A percentile compares a stretch with the other conserved stretches of the same genome.
Conservation (phyloP, 805 yeast species). For the Yamadazyma tumulicola region DNA sequence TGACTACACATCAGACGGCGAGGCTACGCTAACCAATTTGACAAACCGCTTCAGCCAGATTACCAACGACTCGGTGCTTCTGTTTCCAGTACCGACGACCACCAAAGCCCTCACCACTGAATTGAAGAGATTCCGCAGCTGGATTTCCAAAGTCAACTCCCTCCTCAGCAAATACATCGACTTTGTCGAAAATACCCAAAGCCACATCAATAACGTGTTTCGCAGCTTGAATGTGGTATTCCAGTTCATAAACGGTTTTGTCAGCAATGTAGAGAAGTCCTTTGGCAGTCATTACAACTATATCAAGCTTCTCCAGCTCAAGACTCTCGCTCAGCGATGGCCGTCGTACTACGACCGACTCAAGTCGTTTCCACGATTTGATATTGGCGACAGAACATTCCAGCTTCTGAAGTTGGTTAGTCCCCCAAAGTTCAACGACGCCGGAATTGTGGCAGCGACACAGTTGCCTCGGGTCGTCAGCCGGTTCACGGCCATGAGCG, state of each 20-base stretch:
- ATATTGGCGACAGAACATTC: conserved; percentile 19
- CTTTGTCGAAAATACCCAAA: too few species aligned
- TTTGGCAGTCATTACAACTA: conserved; percentile 38
- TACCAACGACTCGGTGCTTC: too few species aligned
- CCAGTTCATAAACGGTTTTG: conserved; percentile 48
- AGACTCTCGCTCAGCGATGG: conserved; percentile 41
- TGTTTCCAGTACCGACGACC: neutral
- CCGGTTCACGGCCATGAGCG: conserved; percentile 29
- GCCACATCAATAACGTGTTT: conserved; percentile 40
- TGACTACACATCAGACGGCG: conserved; percentile 11
- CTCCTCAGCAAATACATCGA: conserved; percentile 20
- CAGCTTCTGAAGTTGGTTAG: conserved; percentile 32
- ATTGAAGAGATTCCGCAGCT: conserved; percentile 46
- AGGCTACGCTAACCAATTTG: conserved; percentile 9
- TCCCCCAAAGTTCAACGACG: conserved; percentile 20
- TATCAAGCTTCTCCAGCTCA: conserved; percentile 34
- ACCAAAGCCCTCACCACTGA: conserved; percentile 26
- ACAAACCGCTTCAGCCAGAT: conserved; percentile 9
- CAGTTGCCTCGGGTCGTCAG: conserved; percentile 28
- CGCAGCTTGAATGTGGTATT: conserved; percentile 45
- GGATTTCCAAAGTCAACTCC: conserved; percentile 36
- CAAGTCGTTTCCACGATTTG: conserved; percentile 32
- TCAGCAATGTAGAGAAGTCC: conserved; percentile 46
- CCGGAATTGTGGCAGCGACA: conserved; percentile 26
- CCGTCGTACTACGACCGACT: conserved; percentile 30